A percentile compares a stretch with the other conserved stretches of the same genome.
phyloP scores from a whole-genome alignment of 371 early-diverging fungal species.

The Circinella umbellata region DNA sequence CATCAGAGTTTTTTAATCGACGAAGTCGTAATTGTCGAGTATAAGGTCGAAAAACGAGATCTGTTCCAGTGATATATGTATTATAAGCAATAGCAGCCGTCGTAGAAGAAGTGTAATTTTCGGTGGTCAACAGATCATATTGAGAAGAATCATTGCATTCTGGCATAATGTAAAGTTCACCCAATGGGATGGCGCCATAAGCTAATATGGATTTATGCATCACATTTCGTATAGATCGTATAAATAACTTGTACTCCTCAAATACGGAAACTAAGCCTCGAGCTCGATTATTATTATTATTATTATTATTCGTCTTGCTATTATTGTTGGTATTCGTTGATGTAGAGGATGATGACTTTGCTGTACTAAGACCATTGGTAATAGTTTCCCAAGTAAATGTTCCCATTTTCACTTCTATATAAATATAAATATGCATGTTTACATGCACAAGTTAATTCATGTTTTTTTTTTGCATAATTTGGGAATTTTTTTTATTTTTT shows the following conservation, averaged over 20 bases:
- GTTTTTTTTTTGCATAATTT: neutral
- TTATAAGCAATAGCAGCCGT: conserved; percentile 27
- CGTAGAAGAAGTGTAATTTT: neutral
- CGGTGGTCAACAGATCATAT: conserved; percentile 1
- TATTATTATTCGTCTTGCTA: neutral
- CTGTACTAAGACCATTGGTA: conserved; percentile 33
- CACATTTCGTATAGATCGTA: conserved; percentile 42
- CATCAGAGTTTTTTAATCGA: conserved; percentile 23
- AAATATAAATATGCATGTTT: neutral
- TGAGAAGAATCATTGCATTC: neutral
- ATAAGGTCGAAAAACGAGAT: conserved; percentile 47
- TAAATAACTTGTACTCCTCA: conserved; percentile 46
- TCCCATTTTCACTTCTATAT: conserved; percentile 41
- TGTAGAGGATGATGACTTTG: conserved; percentile 24
- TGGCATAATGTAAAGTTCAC: conserved; percentile 47
- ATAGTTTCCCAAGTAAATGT: conserved; percentile 54
- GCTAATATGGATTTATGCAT: conserved; percentile 37
- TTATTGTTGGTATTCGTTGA: neutral
- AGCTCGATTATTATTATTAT: conserved; percentile 7
- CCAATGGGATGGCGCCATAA: conserved; percentile 43
- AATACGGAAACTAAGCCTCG: conserved; percentile 33
- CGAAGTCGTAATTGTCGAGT: conserved; percentile 38
- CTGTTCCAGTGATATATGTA: conserved; percentile 43
- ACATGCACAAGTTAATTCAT: neutral
- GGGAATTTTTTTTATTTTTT: neutral